Evolutionary conservation across 306 rosid species (phyloP).

Genomic region (Prunus mira): DNA sequence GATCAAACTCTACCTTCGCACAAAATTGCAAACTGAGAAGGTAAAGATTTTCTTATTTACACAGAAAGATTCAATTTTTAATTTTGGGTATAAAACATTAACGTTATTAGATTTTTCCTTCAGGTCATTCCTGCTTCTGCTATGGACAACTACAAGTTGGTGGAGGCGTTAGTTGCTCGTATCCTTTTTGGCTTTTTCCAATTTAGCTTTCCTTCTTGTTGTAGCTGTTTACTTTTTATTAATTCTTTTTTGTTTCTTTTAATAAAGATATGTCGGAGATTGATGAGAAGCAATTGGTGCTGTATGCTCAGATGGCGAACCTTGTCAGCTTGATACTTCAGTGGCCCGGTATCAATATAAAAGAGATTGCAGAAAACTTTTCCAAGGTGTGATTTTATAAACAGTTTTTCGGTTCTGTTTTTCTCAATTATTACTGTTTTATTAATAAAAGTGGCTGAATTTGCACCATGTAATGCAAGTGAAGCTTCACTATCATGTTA

Average conservation of each 20-base stretch:
- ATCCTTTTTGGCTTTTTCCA: slow-evolving; percentile 38
- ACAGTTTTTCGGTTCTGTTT: neutral
- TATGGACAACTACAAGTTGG: slow-evolving; percentile 68
- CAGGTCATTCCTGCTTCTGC: slow-evolving; percentile 63
- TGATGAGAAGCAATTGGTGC: slow-evolving; percentile 66
- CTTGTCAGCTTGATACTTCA: slow-evolving; percentile 72
- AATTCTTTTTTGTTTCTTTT: slow-evolving; percentile 32
- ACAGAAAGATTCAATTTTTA: neutral
- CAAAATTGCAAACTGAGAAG: slow-evolving; percentile 73
- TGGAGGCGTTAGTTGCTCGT: slow-evolving; percentile 85
- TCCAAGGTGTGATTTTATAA: slow-evolving; percentile 54
- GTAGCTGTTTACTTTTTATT: slow-evolving; percentile 31
- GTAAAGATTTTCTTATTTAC: slow-evolving; percentile 21
- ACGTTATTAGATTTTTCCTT: slow-evolving; percentile 3
- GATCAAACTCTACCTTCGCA: slow-evolving; percentile 68
- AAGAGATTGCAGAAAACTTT: slow-evolving; percentile 74
- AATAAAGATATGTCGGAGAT: slow-evolving; percentile 66
- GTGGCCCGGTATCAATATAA: slow-evolving; percentile 66
- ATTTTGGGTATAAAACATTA: neutral
- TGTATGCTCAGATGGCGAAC: slow-evolving; percentile 93
- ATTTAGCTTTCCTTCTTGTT: slow-evolving; percentile 9
- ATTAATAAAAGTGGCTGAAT: neutral
- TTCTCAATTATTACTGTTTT: neutral
- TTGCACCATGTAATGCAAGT: too few species aligned
- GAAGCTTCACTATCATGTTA: neutral